Conservation (phyloP, 2,329 filamentous ascomycete genomes). For the Epichloe sylvatica region DNA sequence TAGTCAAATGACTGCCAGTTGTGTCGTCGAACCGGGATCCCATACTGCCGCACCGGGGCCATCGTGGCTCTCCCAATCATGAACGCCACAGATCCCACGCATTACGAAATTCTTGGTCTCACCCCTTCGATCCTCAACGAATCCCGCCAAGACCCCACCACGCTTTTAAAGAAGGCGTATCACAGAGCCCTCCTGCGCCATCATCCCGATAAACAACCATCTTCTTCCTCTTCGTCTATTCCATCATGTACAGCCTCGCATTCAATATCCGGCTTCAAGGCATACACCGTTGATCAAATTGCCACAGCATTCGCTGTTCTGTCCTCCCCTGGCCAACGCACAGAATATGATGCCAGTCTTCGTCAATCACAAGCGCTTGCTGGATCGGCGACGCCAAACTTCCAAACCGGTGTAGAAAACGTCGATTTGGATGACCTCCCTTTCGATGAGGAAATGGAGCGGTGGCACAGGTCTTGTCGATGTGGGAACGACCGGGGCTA, state of each 20-base stretch:
- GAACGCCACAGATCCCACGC: slow-evolving; percentile 22
- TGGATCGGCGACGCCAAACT: slow-evolving; percentile 13
- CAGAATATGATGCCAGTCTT: slow-evolving; percentile 40
- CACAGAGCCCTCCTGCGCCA: slow-evolving; percentile 49
- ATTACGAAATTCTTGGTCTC: slow-evolving; percentile 48
- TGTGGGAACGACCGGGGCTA: slow-evolving; percentile 51
- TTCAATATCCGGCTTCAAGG: slow-evolving; percentile 2
- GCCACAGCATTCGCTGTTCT: slow-evolving; percentile 43
- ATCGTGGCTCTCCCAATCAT: too few relatives aligned
- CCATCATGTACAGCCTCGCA: background rate
- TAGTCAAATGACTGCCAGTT: too few relatives aligned
- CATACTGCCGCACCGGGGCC: too few relatives aligned
- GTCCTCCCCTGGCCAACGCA: slow-evolving; percentile 33
- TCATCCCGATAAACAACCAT: slow-evolving; percentile 46
- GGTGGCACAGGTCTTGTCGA: slow-evolving; percentile 46
- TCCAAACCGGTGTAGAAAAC: slow-evolving; percentile 47
- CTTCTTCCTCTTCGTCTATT: slow-evolving; percentile 5
- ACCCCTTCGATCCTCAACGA: slow-evolving; percentile 32
- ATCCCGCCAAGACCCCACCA: slow-evolving; percentile 26
- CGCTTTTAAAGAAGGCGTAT: slow-evolving; percentile 48
- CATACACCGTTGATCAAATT: slow-evolving; percentile 50
- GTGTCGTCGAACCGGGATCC: background rate
- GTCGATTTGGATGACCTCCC: slow-evolving; percentile 52
- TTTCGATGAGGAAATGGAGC: slow-evolving; percentile 32
- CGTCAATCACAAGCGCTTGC: slow-evolving; percentile 14